Conservation (phyloP, 2,329 filamentous ascomycete species). For the Colletotrichum sp. region DNA sequence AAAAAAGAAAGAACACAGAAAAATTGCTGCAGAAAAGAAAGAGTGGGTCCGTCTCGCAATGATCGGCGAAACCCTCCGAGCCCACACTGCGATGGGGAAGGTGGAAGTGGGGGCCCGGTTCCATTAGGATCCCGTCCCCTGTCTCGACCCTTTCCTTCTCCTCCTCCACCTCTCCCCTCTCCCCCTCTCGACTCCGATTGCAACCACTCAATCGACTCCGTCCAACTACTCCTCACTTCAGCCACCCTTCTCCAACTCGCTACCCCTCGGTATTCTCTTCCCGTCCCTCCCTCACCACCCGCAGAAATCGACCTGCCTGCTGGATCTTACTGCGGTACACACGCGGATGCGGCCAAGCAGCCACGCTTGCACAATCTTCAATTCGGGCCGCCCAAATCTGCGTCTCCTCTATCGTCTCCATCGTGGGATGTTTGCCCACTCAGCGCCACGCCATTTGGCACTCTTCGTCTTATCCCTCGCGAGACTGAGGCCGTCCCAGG, state of each 20-base stretch:
- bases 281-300: background rate
- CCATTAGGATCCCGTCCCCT: background rate
- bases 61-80: constrained; percentile 2
- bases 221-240: background rate
- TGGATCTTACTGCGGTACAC: background rate
- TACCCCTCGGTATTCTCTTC: background rate
- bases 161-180: background rate
- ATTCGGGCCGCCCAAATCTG: constrained; percentile 5
- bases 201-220: background rate
- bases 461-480: background rate
- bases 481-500: background rate
- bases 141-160: background rate
- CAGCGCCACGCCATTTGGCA: background rate
- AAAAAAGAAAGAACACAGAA: background rate
- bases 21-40: background rate
- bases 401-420: background rate
- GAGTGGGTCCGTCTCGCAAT: background rate
- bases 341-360: background rate
- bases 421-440: constrained; percentile 17
- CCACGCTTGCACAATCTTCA: background rate
- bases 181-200: background rate
- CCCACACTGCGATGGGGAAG: background rate
- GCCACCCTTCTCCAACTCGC: constrained; percentile 10
- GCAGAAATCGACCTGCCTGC: background rate
- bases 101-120: background rate